These are phyloP conservation scores for Cercis canadensis DNA, from an alignment of 306 rosid genomes.

Conservation along the genomic window DNA sequence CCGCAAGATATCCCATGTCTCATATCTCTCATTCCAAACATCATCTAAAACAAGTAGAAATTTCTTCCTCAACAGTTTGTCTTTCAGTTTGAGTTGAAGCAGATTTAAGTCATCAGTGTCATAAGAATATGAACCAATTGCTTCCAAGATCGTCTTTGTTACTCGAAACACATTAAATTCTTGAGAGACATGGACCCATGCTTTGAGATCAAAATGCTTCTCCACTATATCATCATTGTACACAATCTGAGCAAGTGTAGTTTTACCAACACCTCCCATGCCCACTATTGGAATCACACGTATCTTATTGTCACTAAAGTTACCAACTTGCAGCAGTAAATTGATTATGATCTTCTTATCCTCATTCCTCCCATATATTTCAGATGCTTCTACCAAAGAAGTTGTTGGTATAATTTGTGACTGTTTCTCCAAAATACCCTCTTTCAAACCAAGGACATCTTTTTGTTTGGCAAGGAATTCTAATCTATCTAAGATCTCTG, in stretches of 20 bases:
- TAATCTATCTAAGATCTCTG: neutral
- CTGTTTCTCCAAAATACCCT: neutral
- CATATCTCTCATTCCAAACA: conserved; percentile 30
- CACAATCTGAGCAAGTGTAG: conserved; percentile 34
- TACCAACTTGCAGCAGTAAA: neutral
- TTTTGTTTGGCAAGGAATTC: conserved; percentile 11
- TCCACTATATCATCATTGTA: conserved; percentile 31
- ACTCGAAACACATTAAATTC: conserved; percentile 17
- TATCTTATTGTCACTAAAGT: neutral
- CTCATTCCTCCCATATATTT: conserved; percentile 35
- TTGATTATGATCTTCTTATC: conserved; percentile 21
- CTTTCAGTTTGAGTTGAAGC: conserved; percentile 13
- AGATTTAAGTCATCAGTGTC: conserved; percentile 16
- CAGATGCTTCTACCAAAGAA: conserved; percentile 5
- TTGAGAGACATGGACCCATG: conserved; percentile 44
- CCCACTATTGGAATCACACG: conserved; percentile 35
- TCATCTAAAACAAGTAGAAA: conserved; percentile 45
- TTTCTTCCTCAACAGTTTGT: neutral
- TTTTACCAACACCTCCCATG: conserved; percentile 47
- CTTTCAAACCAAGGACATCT: neutral
- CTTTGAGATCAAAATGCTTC: conserved; percentile 16
- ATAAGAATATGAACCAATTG: neutral
- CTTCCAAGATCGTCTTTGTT: conserved; percentile 31
- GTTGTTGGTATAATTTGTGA: neutral
- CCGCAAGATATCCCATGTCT: conserved; percentile 10